These are phyloP conservation scores for Ganoderma boninense DNA, from an alignment of 1,284 basidiomycete species.

Conservation along the genomic window DNA sequence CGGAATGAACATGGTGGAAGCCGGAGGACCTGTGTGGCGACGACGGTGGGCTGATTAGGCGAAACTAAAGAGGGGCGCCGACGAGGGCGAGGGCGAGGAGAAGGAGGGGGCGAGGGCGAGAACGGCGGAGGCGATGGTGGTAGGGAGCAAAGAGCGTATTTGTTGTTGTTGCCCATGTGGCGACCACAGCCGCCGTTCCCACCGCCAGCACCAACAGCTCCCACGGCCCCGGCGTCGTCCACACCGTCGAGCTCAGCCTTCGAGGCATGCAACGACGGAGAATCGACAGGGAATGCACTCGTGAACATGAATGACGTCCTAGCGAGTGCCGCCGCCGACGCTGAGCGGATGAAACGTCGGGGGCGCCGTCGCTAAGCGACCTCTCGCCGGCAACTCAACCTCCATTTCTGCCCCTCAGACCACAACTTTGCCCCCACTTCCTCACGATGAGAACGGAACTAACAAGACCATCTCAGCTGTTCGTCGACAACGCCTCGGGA, in stretches of 20 bases:
- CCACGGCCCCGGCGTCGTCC: neutral
- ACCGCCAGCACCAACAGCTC: conserved; percentile 6
- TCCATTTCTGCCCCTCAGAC: neutral
- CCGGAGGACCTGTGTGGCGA: conserved; percentile 4
- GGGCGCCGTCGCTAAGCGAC: neutral
- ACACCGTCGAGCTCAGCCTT: conserved; percentile 1
- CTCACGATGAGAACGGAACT: conserved; percentile 23
- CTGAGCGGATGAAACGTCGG: neutral
- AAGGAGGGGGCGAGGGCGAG: neutral
- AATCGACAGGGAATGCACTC: neutral
- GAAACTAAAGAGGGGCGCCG: conserved; percentile 32
- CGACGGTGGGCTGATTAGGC: conserved; percentile 22
- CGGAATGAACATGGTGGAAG: conserved; percentile 34
- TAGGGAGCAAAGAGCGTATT: conserved; percentile 40
- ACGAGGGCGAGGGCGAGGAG: conserved; percentile 25
- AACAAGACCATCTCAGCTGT: conserved; percentile 5
- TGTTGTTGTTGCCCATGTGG: conserved; percentile 36
- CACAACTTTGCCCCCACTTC: neutral
- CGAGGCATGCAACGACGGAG: neutral
- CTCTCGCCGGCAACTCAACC: conserved; percentile 4
- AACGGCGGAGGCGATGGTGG: conserved; percentile 34
- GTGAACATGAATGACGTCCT: neutral
- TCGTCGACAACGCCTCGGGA: neutral
- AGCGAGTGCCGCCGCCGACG: neutral
- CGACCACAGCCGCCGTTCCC: conserved; percentile 24